These are phyloP conservation scores for Blastocystis sp. DNA, from an alignment of 352 stramenopile species.

Conservation along the genomic window DNA sequence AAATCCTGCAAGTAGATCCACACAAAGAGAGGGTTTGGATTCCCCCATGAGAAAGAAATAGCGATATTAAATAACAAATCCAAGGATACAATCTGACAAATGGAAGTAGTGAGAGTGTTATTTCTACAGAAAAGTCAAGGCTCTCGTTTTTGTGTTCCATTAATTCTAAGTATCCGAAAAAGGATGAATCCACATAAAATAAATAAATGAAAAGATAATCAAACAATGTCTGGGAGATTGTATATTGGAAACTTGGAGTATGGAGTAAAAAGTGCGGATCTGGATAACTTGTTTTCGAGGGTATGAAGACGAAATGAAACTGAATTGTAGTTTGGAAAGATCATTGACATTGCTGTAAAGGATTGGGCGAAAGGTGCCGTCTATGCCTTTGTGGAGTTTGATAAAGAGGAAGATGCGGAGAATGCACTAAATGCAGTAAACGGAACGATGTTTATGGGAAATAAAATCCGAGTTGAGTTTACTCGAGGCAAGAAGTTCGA, in stretches of 20 bases:
- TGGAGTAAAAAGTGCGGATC: not conserved
- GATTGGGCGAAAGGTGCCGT: not conserved
- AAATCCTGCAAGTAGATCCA: slow-evolving; percentile 2
- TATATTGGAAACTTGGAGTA: slow-evolving; percentile 28
- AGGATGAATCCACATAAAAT: too few species aligned
- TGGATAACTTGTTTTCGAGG: slow-evolving; percentile 12
- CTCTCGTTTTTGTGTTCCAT: not conserved
- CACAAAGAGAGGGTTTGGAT: not conserved
- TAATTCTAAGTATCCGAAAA: too few species aligned
- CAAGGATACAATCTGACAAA: too few species aligned
- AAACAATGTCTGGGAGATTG: not conserved
- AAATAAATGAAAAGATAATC: too few species aligned
- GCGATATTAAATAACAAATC: too few species aligned
- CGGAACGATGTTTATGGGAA: slow-evolving; percentile 32
- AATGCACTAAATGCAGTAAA: slow-evolving; percentile 29
- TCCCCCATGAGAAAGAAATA: too few species aligned
- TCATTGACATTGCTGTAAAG: slow-evolving; percentile 27
- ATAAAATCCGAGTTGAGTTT: slow-evolving; percentile 23
- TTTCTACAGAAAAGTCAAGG: too few species aligned
- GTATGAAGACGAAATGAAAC: not conserved
- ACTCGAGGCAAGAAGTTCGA: slow-evolving; percentile 8
- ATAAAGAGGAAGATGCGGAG: slow-evolving; percentile 5
- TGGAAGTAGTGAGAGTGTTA: too few species aligned
- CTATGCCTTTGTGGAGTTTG: slow-evolving; percentile 49
- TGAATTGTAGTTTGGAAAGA: not conserved